Percentiles rank a stretch among this genome's conserved stretches.
These are phyloP conservation scores for Areca catechu DNA, from an alignment of 176 grass and related monocot genomes.

Conservation along the genomic window DNA sequence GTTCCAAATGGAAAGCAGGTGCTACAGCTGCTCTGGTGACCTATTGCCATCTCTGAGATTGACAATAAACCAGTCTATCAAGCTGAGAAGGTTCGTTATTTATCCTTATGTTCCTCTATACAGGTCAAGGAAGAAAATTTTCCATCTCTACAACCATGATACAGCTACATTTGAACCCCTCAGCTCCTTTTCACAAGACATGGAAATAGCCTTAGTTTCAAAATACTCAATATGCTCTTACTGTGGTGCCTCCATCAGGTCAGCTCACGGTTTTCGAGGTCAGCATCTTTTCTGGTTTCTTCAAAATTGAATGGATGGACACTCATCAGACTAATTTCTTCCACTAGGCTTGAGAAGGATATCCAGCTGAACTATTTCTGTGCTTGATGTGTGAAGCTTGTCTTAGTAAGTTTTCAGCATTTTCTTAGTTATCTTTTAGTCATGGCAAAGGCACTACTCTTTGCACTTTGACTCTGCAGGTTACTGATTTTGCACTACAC, in stretches of 20 bases:
- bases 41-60: too few species aligned
- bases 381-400: constrained; percentile 4
- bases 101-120: too few species aligned
- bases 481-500: background rate
- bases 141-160: too few species aligned
- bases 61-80: too few species aligned
- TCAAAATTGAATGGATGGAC: background rate
- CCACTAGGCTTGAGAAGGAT: constrained; percentile 15
- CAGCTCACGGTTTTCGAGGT: constrained; percentile 8
- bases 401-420: constrained; percentile 5
- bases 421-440: background rate
- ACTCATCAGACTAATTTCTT: background rate
- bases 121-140: too few species aligned
- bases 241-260: constrained; percentile 11
- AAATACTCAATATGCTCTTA: constrained; percentile 10
- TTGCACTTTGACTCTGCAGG: background rate
- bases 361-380: constrained; percentile 9
- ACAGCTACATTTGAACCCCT: too few species aligned
- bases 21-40: too few species aligned
- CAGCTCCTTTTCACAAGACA: too few species aligned
- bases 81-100: too few species aligned
- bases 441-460: background rate
- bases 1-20: too few species aligned
- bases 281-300: background rate
- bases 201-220: too few species aligned